A percentile compares a stretch with the other conserved stretches of the same genome.
Conservation (phyloP, 2,329 filamentous ascomycete species). For the Aspergillus japonicus region DNA sequence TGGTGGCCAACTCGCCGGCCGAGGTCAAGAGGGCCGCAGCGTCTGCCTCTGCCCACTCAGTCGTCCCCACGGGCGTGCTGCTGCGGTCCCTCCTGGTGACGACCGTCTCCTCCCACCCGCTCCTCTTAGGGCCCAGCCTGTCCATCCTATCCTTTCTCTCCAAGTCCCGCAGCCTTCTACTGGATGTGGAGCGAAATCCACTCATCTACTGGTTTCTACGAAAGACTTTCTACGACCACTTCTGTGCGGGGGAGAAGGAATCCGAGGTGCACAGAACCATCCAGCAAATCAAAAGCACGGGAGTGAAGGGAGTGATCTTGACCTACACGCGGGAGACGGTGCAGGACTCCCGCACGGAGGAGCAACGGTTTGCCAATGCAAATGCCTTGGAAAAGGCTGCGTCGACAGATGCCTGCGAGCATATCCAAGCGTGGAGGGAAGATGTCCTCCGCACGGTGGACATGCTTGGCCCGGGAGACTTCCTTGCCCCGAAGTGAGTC, state of each 20-base stretch:
- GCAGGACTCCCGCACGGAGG: slow-evolving; percentile 57
- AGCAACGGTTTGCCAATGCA: slow-evolving; percentile 41
- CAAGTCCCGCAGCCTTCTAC: slow-evolving; percentile 44
- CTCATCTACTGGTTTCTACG: slow-evolving; percentile 70
- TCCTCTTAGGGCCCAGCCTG: slow-evolving; percentile 69
- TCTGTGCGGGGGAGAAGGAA: slow-evolving; percentile 82
- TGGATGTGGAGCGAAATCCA: slow-evolving; percentile 74
- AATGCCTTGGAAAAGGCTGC: not conserved
- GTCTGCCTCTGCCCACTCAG: not conserved
- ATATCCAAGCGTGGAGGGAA: slow-evolving; percentile 61
- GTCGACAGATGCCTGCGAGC: slow-evolving; percentile 19
- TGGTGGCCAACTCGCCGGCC: not conserved
- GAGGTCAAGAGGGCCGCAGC: not conserved
- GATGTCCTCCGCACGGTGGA: slow-evolving; percentile 72
- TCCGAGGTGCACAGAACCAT: slow-evolving; percentile 62
- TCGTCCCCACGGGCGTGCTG: slow-evolving; percentile 19
- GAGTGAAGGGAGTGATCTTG: slow-evolving; percentile 79
- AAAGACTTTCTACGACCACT: slow-evolving; percentile 70
- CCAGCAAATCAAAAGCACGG: slow-evolving; percentile 65
- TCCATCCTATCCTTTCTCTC: slow-evolving; percentile 66
- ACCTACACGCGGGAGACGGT: slow-evolving; percentile 82
- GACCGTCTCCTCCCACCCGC: slow-evolving; percentile 48
- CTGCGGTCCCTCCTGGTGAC: slow-evolving; percentile 47
- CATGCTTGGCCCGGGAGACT: slow-evolving; percentile 52
- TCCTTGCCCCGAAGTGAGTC: slow-evolving; percentile 61